A percentile compares a stretch with the other conserved stretches of the same genome.
Conservation (phyloP, 2,329 filamentous ascomycete species). For the Tympanopsis confertula region DNA sequence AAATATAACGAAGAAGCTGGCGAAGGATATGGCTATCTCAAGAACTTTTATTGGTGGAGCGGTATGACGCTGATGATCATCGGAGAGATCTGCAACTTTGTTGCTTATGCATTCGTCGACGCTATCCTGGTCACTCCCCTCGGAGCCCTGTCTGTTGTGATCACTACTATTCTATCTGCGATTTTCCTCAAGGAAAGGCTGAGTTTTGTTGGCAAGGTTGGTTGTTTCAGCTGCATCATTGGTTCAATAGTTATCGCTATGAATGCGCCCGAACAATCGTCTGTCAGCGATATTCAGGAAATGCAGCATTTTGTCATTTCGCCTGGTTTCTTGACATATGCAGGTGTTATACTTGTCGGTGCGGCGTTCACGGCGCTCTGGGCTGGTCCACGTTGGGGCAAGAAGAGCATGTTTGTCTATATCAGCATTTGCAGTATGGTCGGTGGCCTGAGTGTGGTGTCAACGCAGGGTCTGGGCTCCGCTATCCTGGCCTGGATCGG, state of each 20-base stretch:
- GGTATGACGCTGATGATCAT: slow-evolving; percentile 97
- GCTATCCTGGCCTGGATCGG: slow-evolving; percentile 79
- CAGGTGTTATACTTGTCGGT: slow-evolving; percentile 70
- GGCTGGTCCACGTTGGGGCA: slow-evolving; percentile 78
- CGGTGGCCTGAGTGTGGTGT: slow-evolving; percentile 86
- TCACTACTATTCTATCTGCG: slow-evolving; percentile 80
- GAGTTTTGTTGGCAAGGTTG: slow-evolving; percentile 90
- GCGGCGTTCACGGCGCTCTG: slow-evolving; percentile 64
- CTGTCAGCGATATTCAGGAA: slow-evolving; percentile 77
- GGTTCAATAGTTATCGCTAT: slow-evolving; percentile 88
- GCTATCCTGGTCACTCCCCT: slow-evolving; percentile 89
- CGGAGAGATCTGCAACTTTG: slow-evolving; percentile 93
- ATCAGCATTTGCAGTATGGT: slow-evolving; percentile 92
- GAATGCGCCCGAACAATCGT: slow-evolving; percentile 79
- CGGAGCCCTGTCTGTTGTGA: slow-evolving; percentile 81
- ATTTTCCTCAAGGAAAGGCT: slow-evolving; percentile 93
- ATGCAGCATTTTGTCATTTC: slow-evolving; percentile 82
- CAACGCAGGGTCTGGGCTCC: slow-evolving; percentile 82
- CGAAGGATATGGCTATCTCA: slow-evolving; percentile 93
- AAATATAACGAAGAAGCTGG: slow-evolving; percentile 95
- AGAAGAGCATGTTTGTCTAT: slow-evolving; percentile 96
- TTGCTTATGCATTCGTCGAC: slow-evolving; percentile 92
- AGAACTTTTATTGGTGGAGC: slow-evolving; percentile 87
- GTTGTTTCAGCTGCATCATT: slow-evolving; percentile 88
- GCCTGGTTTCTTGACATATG: slow-evolving; percentile 76